Evolutionary conservation across 495 filamentous ascomycete species (phyloP).

Genomic region (Barbatosphaeria neglecta): DNA sequence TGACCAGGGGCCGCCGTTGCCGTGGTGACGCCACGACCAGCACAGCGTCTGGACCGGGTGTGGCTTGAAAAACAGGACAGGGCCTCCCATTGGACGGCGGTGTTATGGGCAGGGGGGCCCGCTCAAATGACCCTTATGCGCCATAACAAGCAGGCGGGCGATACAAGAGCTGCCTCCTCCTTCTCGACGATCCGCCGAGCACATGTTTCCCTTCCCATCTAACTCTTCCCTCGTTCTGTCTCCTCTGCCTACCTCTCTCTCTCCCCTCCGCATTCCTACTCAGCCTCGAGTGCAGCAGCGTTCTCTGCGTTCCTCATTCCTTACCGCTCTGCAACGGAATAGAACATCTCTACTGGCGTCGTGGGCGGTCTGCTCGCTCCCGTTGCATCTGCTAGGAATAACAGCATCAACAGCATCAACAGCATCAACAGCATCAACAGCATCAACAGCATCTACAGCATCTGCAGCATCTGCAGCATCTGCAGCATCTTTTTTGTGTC

Average conservation of each 20-base stretch:
- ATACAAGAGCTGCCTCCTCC: constrained; percentile 4
- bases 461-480: too few species aligned
- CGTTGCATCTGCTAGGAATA: background rate
- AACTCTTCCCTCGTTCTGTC: constrained; percentile 5
- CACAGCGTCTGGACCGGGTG: background rate
- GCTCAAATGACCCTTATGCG: constrained; percentile 8
- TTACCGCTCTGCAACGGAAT: background rate
- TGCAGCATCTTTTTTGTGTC: background rate
- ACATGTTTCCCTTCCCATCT: constrained; percentile 12
- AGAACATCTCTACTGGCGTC: background rate
- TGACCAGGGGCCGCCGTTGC: constrained; percentile 1
- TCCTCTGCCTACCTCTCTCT: background rate
- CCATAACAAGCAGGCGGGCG: constrained; percentile 8
- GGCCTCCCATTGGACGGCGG: background rate
- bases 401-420: too few species aligned
- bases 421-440: too few species aligned
- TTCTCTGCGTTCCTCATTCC: background rate
- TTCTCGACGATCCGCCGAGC: constrained; percentile 1
- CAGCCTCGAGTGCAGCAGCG: background rate
- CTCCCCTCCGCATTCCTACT: background rate
- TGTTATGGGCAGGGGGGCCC: constrained; percentile 1
- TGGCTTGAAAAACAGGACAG: background rate
- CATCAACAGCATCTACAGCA: too few species aligned
- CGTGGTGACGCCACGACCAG: background rate
- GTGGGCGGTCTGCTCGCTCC: background rate